Conservation (phyloP, 257 asterid species). For the Phtheirospermum japonicum region DNA sequence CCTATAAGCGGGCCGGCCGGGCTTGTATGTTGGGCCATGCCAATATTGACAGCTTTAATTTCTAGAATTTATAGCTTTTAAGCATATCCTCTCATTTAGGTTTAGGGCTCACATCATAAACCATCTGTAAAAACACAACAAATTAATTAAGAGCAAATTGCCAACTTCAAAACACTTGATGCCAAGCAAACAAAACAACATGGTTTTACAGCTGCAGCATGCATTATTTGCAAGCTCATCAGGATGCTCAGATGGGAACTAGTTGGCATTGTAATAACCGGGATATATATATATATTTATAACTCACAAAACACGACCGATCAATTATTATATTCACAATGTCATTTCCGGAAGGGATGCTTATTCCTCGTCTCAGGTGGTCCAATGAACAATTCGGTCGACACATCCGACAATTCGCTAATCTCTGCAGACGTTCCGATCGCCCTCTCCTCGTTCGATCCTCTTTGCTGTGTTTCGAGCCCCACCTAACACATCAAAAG, state of each 20-base stretch:
- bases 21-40: no score
- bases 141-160: background rate
- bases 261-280: background rate
- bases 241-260: conserved; percentile 15
- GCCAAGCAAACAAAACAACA: background rate
- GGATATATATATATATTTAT: conserved; percentile 10
- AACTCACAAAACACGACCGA: conserved; percentile 17
- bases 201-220: conserved; percentile 24
- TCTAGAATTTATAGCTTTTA: no score
- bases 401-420: conserved; percentile 78
- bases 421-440: conserved; percentile 37
- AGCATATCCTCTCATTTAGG: no score
- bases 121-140: background rate
- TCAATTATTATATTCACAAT: conserved; percentile 8
- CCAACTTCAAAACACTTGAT: background rate
- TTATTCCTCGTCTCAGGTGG: conserved; percentile 61
- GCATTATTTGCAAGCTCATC: conserved; percentile 18
- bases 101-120: no score
- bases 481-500: conserved; percentile 36
- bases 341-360: conserved; percentile 36
- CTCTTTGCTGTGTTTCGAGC: conserved; percentile 26
- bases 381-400: conserved; percentile 84
- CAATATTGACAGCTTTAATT: no score
- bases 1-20: no score
- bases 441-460: conserved; percentile 39